Percentiles rank a stretch among this genome's conserved stretches.
Evolutionary conservation across 257 asterid genomes (phyloP).

Genomic region (Solanum microdontum): DNA sequence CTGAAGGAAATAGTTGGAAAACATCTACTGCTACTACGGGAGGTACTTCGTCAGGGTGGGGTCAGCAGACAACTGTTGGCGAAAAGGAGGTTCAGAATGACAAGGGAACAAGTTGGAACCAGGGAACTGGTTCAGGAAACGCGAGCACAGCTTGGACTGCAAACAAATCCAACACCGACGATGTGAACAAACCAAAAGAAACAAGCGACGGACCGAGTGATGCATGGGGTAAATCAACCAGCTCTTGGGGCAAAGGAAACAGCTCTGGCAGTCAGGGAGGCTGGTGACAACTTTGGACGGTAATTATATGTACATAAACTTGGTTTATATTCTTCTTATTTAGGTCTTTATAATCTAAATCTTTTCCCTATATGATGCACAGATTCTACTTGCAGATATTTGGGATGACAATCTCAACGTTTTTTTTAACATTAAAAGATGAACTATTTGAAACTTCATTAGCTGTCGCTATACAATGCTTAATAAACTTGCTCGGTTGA

Average conservation of each 20-base stretch:
- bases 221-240: conserved; percentile 24
- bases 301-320: conserved; percentile 2
- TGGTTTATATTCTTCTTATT: not conserved
- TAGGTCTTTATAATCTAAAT: not conserved
- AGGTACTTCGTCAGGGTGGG: not conserved
- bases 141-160: conserved; percentile 2
- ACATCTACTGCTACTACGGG: not conserved
- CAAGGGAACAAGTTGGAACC: conserved; percentile 8
- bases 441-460: not conserved
- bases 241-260: conserved; percentile 42
- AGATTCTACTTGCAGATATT: not conserved
- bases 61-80: conserved; percentile 4
- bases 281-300: conserved; percentile 42
- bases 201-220: conserved; percentile 15
- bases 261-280: conserved; percentile 47
- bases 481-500: not conserved
- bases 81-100: conserved; percentile 5
- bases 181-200: conserved; percentile 1
- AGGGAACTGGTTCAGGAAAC: conserved; percentile 10
- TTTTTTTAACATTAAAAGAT: not conserved
- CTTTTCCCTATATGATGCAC: not conserved
- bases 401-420: not conserved
- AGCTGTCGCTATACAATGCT: not conserved
- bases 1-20: not conserved
- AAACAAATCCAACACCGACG: not conserved